phyloP scores from a whole-genome alignment of 2,329 filamentous ascomycete species.

The Fusarium clavum region DNA sequence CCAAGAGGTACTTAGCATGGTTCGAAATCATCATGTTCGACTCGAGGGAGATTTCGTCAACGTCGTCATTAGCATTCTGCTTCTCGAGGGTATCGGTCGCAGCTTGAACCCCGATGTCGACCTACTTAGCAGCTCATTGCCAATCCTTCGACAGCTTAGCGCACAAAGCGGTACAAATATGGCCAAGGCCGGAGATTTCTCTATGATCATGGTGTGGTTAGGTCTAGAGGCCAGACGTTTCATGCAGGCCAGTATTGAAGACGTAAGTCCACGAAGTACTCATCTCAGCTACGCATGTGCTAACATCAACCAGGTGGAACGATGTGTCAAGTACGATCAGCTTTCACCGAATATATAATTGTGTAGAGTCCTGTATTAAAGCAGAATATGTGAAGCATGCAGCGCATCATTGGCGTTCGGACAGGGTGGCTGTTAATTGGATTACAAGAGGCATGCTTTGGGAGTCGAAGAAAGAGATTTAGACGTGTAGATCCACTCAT shows the following conservation, averaged over 20 bases:
- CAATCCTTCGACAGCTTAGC: conserved; percentile 89
- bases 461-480: conserved; percentile 1
- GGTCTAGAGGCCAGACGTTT: conserved; percentile 90
- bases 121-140: conserved; percentile 85
- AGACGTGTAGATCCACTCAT: conserved; percentile 11
- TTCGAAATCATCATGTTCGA: conserved; percentile 89
- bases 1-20: conserved; percentile 91
- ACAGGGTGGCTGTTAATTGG: background rate
- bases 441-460: conserved; percentile 3
- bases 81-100: conserved; percentile 93
- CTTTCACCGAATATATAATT: conserved; percentile 84
- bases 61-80: conserved; percentile 92
- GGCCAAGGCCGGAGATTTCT: conserved; percentile 78
- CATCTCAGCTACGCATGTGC: background rate
- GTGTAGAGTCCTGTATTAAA: conserved; percentile 19
- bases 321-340: conserved; percentile 90
- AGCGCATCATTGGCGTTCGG: conserved; percentile 36
- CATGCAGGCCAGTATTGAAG: conserved; percentile 89
- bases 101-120: conserved; percentile 88
- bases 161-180: conserved; percentile 78
- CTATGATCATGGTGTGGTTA: conserved; percentile 91
- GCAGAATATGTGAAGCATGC: background rate
- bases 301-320: conserved; percentile 71
- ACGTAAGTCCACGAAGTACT: conserved; percentile 65
- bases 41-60: conserved; percentile 99